Percentiles rank a stretch among this genome's conserved stretches.
phyloP scores from a whole-genome alignment of 2,329 filamentous ascomycete genomes.

The Diaporthe sp. region DNA sequence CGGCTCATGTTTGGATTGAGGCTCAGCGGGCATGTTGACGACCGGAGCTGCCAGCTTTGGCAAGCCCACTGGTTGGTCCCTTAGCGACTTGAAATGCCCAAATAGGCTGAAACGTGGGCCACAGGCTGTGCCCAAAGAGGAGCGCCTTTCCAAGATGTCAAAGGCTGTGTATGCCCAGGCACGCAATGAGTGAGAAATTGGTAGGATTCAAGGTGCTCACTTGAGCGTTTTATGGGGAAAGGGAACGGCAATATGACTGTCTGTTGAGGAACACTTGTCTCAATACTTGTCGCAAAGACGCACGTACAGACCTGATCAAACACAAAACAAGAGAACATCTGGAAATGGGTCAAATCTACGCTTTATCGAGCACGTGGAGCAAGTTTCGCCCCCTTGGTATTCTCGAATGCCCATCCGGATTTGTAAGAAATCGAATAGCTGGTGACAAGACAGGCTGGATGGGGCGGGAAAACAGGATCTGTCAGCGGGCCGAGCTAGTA shows the following conservation, averaged over 20 bases:
- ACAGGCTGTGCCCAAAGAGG: not conserved
- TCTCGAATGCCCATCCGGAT: not conserved
- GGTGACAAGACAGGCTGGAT: not conserved
- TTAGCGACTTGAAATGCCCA: slow-evolving; percentile 7
- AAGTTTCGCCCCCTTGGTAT: not conserved
- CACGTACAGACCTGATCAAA: not conserved
- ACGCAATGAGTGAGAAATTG: not conserved
- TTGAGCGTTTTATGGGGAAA: slow-evolving; percentile 4
- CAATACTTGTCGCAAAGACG: not conserved
- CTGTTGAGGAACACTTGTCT: not conserved
- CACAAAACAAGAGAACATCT: not conserved
- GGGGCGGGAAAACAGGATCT: slow-evolving; percentile 8
- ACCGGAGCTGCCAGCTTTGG: slow-evolving; percentile 1
- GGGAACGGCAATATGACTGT: not conserved
- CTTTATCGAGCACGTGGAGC: not conserved
- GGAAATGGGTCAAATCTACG: not conserved
- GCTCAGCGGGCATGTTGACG: slow-evolving; percentile 16
- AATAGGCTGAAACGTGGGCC: slow-evolving; percentile 8
- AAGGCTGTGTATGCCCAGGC: not conserved
- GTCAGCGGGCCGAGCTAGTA: not conserved
- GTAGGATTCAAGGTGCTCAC: slow-evolving; percentile 24
- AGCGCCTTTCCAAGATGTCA: not conserved
- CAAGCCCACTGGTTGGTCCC: slow-evolving; percentile 9
- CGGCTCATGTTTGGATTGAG: slow-evolving; percentile 1
- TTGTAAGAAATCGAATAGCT: not conserved